Percentiles rank a stretch among this genome's conserved stretches.
These are phyloP conservation scores for Kwoniella bestiolae DNA, from an alignment of 768 basidiomycete genomes.

Conservation along the genomic window DNA sequence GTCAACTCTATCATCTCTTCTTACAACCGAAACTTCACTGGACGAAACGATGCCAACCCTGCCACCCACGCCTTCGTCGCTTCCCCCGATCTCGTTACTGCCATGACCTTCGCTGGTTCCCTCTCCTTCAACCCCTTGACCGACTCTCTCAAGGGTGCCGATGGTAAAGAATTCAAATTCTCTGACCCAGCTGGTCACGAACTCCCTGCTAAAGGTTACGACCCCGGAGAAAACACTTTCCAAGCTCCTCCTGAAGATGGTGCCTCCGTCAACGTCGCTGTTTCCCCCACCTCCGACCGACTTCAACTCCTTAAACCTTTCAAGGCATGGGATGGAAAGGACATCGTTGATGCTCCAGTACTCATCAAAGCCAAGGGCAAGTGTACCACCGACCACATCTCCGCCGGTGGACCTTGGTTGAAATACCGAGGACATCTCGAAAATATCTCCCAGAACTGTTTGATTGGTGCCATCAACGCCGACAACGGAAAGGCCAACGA, in stretches of 20 bases:
- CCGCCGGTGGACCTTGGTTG: constrained; percentile 98
- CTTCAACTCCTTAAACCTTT: constrained; percentile 90
- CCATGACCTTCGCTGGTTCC: constrained; percentile 90
- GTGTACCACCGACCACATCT: constrained; percentile 98
- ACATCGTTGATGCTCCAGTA: constrained; percentile 82
- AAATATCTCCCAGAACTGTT: constrained; percentile 97
- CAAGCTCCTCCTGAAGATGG: constrained; percentile 89
- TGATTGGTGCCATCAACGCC: constrained; percentile 95
- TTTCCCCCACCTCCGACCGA: constrained; percentile 82
- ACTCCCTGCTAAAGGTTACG: constrained; percentile 93
- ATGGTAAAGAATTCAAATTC: constrained; percentile 98
- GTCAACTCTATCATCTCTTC: constrained; percentile 98
- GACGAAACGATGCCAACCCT: constrained; percentile 98
- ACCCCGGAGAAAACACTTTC: constrained; percentile 96
- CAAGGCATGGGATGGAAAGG: constrained; percentile 89
- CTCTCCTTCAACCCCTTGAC: constrained; percentile 97
- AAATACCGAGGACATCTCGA: constrained; percentile 99
- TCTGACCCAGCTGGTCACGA: constrained; percentile 86
- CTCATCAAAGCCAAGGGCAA: constrained; percentile 99
- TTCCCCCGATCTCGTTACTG: constrained; percentile 75
- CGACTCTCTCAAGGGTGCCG: constrained; percentile 80
- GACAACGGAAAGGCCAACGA: constrained; percentile 97
- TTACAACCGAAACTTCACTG: constrained; percentile 99
- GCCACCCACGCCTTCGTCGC: constrained; percentile 74
- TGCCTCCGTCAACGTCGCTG: constrained; percentile 79